phyloP scores from a whole-genome alignment of 345 rosid genomes.

The Mallotus nudiflorus region DNA sequence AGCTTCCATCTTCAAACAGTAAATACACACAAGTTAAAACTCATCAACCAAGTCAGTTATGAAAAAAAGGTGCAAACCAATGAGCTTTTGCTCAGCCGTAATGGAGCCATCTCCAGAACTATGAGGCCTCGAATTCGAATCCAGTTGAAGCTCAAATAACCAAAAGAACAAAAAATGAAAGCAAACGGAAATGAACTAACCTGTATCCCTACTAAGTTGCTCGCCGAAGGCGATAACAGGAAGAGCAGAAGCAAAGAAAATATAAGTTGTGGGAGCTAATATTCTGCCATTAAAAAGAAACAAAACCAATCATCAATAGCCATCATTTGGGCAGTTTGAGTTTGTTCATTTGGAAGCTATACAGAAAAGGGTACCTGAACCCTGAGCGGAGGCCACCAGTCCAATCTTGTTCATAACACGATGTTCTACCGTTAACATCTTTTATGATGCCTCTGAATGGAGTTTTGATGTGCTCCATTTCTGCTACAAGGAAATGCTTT shows the following conservation, averaged over 20 bases:
- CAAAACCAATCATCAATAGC: not conserved
- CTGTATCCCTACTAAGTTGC: constrained; percentile 79
- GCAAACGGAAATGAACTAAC: constrained; percentile 18
- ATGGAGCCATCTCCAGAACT: no score
- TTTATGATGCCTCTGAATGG: constrained; percentile 51
- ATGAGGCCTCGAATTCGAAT: no score
- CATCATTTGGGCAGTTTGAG: not conserved
- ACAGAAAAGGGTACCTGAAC: constrained; percentile 32
- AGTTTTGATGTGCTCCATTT: constrained; percentile 43
- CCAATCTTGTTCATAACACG: constrained; percentile 77
- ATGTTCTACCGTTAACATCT: constrained; percentile 59
- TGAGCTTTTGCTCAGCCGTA: no score
- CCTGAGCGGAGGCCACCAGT: constrained; percentile 52
- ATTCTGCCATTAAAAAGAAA: constrained; percentile 38
- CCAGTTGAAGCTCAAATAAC: no score
- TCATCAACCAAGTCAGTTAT: no score
- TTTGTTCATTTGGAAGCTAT: not conserved
- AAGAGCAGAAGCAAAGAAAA: constrained; percentile 79
- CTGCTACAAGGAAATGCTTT: constrained; percentile 11
- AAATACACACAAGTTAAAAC: no score
- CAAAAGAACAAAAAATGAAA: not conserved
- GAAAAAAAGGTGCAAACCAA: no score
- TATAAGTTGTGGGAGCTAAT: constrained; percentile 81
- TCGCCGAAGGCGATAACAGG: constrained; percentile 90
- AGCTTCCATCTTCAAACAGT: constrained; percentile 53